Percentiles rank a stretch among this genome's conserved stretches.
Conservation (phyloP, 352 stramenopile species). For the Phytophthora cryptogea region DNA sequence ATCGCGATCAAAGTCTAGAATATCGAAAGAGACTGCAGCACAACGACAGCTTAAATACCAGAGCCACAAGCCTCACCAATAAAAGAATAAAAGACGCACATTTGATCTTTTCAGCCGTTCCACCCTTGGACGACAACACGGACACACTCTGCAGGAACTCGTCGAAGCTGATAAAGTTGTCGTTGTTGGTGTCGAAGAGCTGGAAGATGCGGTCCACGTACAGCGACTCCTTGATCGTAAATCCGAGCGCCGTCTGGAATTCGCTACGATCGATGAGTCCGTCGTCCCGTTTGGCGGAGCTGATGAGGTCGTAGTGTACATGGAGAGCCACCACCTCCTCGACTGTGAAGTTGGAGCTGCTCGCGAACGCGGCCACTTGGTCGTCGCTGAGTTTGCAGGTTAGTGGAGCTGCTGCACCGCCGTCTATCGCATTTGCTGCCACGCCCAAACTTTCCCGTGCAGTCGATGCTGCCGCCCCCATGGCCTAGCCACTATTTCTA, state of each 20-base stretch:
- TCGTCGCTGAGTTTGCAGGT: slow-evolving; percentile 60
- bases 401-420: slow-evolving; percentile 24
- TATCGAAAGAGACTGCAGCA: slow-evolving; percentile 72
- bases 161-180: slow-evolving; percentile 81
- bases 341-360: slow-evolving; percentile 53
- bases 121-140: slow-evolving; percentile 71
- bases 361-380: slow-evolving; percentile 47
- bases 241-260: slow-evolving; percentile 79
- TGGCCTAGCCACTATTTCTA: slow-evolving; percentile 13
- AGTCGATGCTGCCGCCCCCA: slow-evolving; percentile 71
- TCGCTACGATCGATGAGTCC: slow-evolving; percentile 77
- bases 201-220: slow-evolving; percentile 85
- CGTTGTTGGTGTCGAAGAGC: slow-evolving; percentile 78
- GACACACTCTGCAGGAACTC: slow-evolving; percentile 82
- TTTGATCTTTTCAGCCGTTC: slow-evolving; percentile 68
- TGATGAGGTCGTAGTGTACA: slow-evolving; percentile 74
- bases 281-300: slow-evolving; percentile 62
- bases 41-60: slow-evolving; percentile 1
- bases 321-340: slow-evolving; percentile 68
- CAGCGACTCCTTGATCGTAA: slow-evolving; percentile 80
- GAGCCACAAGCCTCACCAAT: background rate
- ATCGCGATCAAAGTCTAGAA: slow-evolving; percentile 76
- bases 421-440: background rate
- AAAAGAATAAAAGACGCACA: slow-evolving; percentile 49
- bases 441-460: slow-evolving; percentile 47